Evolutionary conservation across 495 filamentous ascomycete species (phyloP).

Genomic region (Cercophora newfieldiana): DNA sequence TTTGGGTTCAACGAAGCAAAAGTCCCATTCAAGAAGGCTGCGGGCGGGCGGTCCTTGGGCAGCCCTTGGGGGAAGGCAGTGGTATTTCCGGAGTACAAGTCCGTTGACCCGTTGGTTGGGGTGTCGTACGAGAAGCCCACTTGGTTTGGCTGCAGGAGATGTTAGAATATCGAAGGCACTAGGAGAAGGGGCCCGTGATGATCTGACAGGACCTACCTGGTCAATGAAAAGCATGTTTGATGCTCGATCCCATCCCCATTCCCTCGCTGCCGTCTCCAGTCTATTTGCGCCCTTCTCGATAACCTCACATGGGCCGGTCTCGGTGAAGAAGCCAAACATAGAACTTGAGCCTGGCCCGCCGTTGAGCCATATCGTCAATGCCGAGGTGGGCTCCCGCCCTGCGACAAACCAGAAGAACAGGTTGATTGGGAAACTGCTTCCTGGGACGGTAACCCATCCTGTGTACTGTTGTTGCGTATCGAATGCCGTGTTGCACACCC

Average conservation of each 20-base stretch:
- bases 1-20: slow-evolving; percentile 55
- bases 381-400: slow-evolving; percentile 57
- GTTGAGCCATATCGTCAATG: slow-evolving; percentile 69
- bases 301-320: slow-evolving; percentile 52
- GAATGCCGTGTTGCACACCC: slow-evolving; percentile 57
- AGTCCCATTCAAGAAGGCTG: slow-evolving; percentile 57
- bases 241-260: slow-evolving; percentile 69
- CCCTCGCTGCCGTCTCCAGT: slow-evolving; percentile 36
- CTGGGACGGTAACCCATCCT: slow-evolving; percentile 50
- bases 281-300: slow-evolving; percentile 55
- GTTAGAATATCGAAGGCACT: slow-evolving; percentile 45
- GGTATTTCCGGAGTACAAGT: slow-evolving; percentile 37
- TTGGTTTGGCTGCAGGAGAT: slow-evolving; percentile 48
- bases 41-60: slow-evolving; percentile 27
- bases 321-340: slow-evolving; percentile 66
- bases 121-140: slow-evolving; percentile 59
- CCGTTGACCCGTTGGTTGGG: slow-evolving; percentile 52
- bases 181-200: slow-evolving; percentile 25
- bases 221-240: slow-evolving; percentile 77
- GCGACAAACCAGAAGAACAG: slow-evolving; percentile 79
- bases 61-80: slow-evolving; percentile 32
- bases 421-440: slow-evolving; percentile 65
- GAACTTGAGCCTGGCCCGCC: slow-evolving; percentile 66
- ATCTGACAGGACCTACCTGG: slow-evolving; percentile 38
- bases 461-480: slow-evolving; percentile 56